A percentile compares a stretch with the other conserved stretches of the same genome.
These are phyloP conservation scores for Sarocladiaceae sp. DNA, from an alignment of 2,329 filamentous ascomycete genomes.

Conservation along the genomic window DNA sequence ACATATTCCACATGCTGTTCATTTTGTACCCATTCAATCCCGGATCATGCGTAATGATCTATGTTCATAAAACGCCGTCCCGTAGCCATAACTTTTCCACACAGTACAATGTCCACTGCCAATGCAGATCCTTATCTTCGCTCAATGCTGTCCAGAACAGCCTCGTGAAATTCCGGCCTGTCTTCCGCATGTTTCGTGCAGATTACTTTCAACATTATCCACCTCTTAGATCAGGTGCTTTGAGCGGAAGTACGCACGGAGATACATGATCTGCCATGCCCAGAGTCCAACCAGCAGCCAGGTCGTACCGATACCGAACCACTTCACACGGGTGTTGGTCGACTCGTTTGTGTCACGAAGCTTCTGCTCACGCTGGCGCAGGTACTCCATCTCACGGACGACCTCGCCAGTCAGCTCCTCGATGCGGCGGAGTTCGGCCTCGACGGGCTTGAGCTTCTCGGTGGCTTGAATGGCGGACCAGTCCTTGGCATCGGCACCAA, in stretches of 20 bases:
- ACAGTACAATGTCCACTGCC: background rate
- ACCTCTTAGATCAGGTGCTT: slow-evolving; percentile 34
- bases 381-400: slow-evolving; percentile 93
- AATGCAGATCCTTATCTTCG: background rate
- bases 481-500: slow-evolving; percentile 95
- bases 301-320: slow-evolving; percentile 94
- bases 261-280: slow-evolving; percentile 95
- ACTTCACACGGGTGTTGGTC: slow-evolving; percentile 97
- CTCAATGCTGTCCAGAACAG: too few species aligned
- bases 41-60: slow-evolving; percentile 10
- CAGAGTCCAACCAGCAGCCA: slow-evolving; percentile 84
- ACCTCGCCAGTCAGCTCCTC: slow-evolving; percentile 89
- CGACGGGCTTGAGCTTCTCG: slow-evolving; percentile 96
- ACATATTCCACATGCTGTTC: background rate
- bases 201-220: background rate
- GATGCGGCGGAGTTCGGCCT: slow-evolving; percentile 88
- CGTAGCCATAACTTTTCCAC: slow-evolving; percentile 9
- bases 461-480: slow-evolving; percentile 94
- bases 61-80: slow-evolving; percentile 18
- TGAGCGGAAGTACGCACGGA: slow-evolving; percentile 90
- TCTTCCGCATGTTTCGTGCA: background rate
- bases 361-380: slow-evolving; percentile 85
- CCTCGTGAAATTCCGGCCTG: too few species aligned
- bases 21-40: background rate
- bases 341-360: slow-evolving; percentile 98